phyloP scores from a whole-genome alignment of 805 yeast genomes.

The Wickerhamia fluorescens region DNA sequence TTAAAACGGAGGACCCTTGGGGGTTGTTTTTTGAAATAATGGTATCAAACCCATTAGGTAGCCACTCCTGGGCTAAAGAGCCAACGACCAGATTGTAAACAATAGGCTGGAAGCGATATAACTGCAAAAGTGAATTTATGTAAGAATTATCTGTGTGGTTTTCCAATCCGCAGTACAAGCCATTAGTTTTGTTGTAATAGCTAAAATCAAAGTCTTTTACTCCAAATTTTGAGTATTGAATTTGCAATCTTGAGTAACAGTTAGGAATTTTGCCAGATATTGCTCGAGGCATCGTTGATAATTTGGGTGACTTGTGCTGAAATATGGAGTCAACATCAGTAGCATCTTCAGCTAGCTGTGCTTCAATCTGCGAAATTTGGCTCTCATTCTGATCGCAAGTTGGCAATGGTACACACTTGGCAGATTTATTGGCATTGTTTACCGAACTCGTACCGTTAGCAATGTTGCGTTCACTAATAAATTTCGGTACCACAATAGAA shows the following conservation, averaged over 20 bases:
- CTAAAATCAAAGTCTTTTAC: slow-evolving; percentile 90
- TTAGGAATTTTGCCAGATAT: slow-evolving; percentile 44
- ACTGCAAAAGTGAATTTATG: slow-evolving; percentile 66
- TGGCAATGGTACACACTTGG: neutral
- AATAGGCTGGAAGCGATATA: slow-evolving; percentile 71
- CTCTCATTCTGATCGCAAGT: slow-evolving; percentile 1
- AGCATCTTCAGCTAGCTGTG: neutral
- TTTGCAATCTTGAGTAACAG: slow-evolving; percentile 66
- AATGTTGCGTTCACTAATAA: slow-evolving; percentile 45
- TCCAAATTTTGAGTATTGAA: slow-evolving; percentile 83
- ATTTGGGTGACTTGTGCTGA: slow-evolving; percentile 10
- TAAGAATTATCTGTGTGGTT: slow-evolving; percentile 75
- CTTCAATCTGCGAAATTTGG: neutral
- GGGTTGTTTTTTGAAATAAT: slow-evolving; percentile 21
- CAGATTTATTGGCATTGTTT: slow-evolving; percentile 6
- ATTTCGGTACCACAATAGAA: slow-evolving; percentile 36
- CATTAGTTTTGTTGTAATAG: slow-evolving; percentile 66
- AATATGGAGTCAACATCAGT: slow-evolving; percentile 9
- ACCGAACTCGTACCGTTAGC: slow-evolving; percentile 7
- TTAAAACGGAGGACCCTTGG: slow-evolving; percentile 49
- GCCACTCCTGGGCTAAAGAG: slow-evolving; percentile 43
- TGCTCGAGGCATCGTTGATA: too few relatives aligned
- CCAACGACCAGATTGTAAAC: slow-evolving; percentile 58
- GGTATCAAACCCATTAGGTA: slow-evolving; percentile 33
- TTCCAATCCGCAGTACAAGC: slow-evolving; percentile 68